phyloP scores from a whole-genome alignment of 352 stramenopile genomes.

The Phytopythium vexans region DNA sequence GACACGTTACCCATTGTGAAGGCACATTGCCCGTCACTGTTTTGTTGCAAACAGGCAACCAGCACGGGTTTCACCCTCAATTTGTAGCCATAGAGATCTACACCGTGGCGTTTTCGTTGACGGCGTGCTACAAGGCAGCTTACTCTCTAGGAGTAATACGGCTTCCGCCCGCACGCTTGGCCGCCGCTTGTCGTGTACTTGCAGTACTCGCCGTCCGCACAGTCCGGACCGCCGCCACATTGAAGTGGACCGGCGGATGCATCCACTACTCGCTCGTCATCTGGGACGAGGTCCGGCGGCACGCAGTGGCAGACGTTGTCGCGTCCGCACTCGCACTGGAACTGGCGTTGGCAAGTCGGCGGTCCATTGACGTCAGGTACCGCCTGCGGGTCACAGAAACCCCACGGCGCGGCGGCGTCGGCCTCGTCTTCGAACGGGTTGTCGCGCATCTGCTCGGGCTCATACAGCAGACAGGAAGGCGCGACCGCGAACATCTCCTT shows the following conservation, averaged over 20 bases:
- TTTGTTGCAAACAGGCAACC: too few relatives aligned
- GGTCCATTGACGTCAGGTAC: conserved; percentile 10
- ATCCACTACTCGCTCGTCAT: not conserved
- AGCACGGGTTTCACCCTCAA: too few relatives aligned
- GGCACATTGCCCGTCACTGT: conserved; percentile 8
- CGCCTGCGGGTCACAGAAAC: conserved; percentile 28
- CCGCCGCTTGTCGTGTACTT: conserved; percentile 28
- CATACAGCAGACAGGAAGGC: conserved; percentile 36
- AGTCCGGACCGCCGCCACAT: conserved; percentile 19
- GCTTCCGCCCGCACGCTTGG: conserved; percentile 35
- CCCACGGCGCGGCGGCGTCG: conserved; percentile 25
- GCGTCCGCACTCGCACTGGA: conserved; percentile 24
- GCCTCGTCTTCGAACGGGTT: conserved; percentile 33
- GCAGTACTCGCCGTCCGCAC: conserved; percentile 35
- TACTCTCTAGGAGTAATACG: conserved; percentile 23
- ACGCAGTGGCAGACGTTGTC: conserved; percentile 19
- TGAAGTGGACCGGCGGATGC: conserved; percentile 17
- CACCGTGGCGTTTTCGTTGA: not conserved
- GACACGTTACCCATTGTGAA: conserved; percentile 10
- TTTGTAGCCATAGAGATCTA: too few relatives aligned
- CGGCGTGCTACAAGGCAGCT: too few relatives aligned
- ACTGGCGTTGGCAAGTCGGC: conserved; percentile 37
- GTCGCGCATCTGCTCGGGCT: conserved; percentile 26
- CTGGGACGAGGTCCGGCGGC: conserved; percentile 29
- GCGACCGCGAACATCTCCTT: conserved; percentile 30